phyloP scores from a whole-genome alignment of 2,329 filamentous ascomycete species.

The Alternaria sp. region DNA sequence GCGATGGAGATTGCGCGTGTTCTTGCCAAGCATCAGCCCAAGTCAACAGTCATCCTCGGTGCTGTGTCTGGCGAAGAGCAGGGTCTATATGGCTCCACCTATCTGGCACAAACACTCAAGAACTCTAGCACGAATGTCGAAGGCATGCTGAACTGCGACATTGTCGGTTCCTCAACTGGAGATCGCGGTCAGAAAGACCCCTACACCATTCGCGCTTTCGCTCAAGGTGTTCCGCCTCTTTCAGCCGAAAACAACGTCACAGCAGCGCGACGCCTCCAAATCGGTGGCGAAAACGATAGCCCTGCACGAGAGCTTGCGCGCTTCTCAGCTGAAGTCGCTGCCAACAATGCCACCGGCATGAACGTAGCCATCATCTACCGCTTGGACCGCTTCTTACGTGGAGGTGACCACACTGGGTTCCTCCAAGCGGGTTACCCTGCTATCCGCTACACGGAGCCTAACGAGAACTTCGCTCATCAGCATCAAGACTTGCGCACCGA shows the following conservation, averaged over 20 bases:
- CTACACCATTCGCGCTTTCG: constrained; percentile 63
- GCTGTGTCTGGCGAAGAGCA: constrained; percentile 66
- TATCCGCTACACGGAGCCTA: constrained; percentile 63
- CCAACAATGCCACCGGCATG: constrained; percentile 61
- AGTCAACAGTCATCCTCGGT: constrained; percentile 62
- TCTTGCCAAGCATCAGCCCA: constrained; percentile 55
- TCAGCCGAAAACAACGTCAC: constrained; percentile 46
- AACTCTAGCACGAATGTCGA: constrained; percentile 61
- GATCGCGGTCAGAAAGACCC: constrained; percentile 56
- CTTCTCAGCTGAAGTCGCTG: constrained; percentile 62
- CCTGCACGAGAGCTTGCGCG: constrained; percentile 62
- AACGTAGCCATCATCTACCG: constrained; percentile 63
- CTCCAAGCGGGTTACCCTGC: constrained; percentile 62
- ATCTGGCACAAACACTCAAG: constrained; percentile 60
- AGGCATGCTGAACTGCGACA: constrained; percentile 65
- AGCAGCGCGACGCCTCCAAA: constrained; percentile 50
- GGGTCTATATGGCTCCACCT: constrained; percentile 58
- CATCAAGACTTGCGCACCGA: constrained; percentile 61
- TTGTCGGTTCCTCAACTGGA: constrained; percentile 59
- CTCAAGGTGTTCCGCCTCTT: constrained; percentile 55
- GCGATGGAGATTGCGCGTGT: constrained; percentile 63
- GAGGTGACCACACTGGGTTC: constrained; percentile 64
- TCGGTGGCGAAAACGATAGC: constrained; percentile 60
- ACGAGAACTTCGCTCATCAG: constrained; percentile 64
- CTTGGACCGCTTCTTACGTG: constrained; percentile 62